Conservation (phyloP, 1,284 basidiomycete genomes). For the Moesziomyces antarcticus region DNA sequence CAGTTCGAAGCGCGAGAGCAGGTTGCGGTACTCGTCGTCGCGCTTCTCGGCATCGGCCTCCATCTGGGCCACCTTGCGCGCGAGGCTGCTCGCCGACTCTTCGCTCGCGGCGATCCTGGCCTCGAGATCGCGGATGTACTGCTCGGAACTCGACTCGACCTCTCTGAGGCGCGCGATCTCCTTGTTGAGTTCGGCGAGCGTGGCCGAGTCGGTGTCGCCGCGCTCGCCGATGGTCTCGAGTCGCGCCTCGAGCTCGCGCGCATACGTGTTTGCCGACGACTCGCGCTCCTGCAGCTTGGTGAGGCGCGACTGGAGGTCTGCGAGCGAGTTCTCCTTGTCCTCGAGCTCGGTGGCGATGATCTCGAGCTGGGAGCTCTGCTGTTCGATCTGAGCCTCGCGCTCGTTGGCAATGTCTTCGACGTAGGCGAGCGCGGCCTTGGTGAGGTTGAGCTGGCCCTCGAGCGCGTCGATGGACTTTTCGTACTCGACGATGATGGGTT, state of each 20-base stretch:
- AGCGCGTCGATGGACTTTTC: conserved; percentile 95
- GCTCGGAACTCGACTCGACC: conserved; percentile 76
- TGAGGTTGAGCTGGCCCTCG: conserved; percentile 91
- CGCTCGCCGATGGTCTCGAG: conserved; percentile 84
- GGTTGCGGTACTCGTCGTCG: conserved; percentile 75
- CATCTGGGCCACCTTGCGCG: conserved; percentile 78
- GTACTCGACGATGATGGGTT: conserved; percentile 93
- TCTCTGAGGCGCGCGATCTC: conserved; percentile 84
- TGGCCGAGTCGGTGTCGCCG: conserved; percentile 78
- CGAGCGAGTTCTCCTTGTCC: conserved; percentile 81
- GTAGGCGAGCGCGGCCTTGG: conserved; percentile 85
- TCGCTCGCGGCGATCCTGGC: conserved; percentile 81
- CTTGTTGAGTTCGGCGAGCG: conserved; percentile 82
- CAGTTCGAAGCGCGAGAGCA: conserved; percentile 79
- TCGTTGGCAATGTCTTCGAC: conserved; percentile 91
- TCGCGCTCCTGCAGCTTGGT: conserved; percentile 87
- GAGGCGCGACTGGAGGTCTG: conserved; percentile 83
- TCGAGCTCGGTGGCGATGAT: conserved; percentile 75
- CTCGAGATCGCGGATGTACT: conserved; percentile 92
- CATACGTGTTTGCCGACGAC: conserved; percentile 89
- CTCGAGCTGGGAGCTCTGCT: conserved; percentile 70
- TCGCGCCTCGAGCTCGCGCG: conserved; percentile 89
- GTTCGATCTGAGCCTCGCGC: conserved; percentile 80
- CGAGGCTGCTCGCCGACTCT: conserved; percentile 77
- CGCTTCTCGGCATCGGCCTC: conserved; percentile 81